These are phyloP conservation scores for Maudiozyma pseudohumilis DNA, from an alignment of 805 yeast genomes.

Conservation along the genomic window DNA sequence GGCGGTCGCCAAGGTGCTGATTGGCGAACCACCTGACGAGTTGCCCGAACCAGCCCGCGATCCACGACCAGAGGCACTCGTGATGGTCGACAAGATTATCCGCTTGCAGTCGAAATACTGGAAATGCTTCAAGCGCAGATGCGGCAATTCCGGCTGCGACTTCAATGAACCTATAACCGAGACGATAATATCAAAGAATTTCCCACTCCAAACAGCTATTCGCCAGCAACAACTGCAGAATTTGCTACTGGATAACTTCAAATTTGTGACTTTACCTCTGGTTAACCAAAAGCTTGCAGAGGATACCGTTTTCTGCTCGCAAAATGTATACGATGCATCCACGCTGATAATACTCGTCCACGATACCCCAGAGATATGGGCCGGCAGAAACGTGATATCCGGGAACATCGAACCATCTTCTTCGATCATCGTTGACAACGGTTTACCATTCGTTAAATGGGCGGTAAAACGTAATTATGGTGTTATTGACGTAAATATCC, in stretches of 20 bases:
- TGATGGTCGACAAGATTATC: constrained; percentile 71
- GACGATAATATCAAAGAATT: constrained; percentile 32
- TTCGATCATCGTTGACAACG: constrained; percentile 68
- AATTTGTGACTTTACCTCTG: constrained; percentile 63
- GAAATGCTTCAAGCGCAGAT: constrained; percentile 59
- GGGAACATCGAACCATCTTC: constrained; percentile 69
- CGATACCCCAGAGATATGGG: constrained; percentile 92
- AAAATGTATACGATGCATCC: constrained; percentile 56
- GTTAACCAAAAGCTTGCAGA: constrained; percentile 30
- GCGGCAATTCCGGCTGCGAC: constrained; percentile 42
- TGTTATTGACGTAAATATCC: constrained; percentile 74
- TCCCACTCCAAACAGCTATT: constrained; percentile 59
- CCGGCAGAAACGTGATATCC: constrained; percentile 64
- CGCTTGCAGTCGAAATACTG: constrained; percentile 77
- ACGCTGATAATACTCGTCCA: constrained; percentile 66
- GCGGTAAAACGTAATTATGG: constrained; percentile 53
- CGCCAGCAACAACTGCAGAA: constrained; percentile 59
- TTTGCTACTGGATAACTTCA: constrained; percentile 36
- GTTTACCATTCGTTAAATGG: constrained; percentile 64
- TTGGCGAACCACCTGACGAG: constrained; percentile 92
- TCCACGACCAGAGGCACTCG: constrained; percentile 70
- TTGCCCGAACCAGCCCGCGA: constrained; percentile 39
- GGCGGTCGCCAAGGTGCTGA: constrained; percentile 79
- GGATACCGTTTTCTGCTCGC: constrained; percentile 41
- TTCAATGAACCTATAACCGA: constrained; percentile 29